Evolutionary conservation across 2,329 filamentous ascomycete species (phyloP), one percentile per base, ranked within the genome.

Genomic region (Fusarium sp.): DNA sequence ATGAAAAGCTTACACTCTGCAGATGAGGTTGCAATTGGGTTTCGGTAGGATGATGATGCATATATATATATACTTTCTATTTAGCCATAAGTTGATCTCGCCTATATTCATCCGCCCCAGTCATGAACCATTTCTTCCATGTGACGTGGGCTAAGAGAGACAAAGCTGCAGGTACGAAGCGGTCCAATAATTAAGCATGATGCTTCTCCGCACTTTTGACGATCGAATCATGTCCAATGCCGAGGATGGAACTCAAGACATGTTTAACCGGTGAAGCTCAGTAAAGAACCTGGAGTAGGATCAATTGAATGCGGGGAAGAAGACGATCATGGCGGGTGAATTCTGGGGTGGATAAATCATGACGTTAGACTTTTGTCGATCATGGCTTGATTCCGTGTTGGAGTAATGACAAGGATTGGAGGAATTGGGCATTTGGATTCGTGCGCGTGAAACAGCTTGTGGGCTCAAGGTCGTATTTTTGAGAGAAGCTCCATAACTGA

Each of bases 121-220:
- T 62, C 5, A 27, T 27, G 32, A 58, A 7, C 27, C 32, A 5
- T 8, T 6, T 20, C 3, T 40, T 11, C 48, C 49, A 52, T 22
- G 49, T 53, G 49, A 53, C 49, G 49, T 53, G 32, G 49, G 49
- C 38, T 34, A 27, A 41, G 49, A 43, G 29, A 24, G 27, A 11
- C 5, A 16, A 25, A 9, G n/a, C 32, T 52, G 48, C 48, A 52
- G 49, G 49, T 29, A 53, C 49, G 51, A 70, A 70, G 67, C 68
- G 68, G 67, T 38, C 68, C 68, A 70, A 70, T 70, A 15, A 45
- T 8, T 48, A 5, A 6, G 6, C 9, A 6, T 4, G 11, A 45
- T n/a, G n/a, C 51, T 49, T 71, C 67, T 70, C 67, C 68, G 63
- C 67, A 70, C 49, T 58, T 41, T 52, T 52, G 58, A 20, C 32